phyloP scores from a whole-genome alignment of 768 basidiomycete species.

The Lactifluus subvellereus region DNA sequence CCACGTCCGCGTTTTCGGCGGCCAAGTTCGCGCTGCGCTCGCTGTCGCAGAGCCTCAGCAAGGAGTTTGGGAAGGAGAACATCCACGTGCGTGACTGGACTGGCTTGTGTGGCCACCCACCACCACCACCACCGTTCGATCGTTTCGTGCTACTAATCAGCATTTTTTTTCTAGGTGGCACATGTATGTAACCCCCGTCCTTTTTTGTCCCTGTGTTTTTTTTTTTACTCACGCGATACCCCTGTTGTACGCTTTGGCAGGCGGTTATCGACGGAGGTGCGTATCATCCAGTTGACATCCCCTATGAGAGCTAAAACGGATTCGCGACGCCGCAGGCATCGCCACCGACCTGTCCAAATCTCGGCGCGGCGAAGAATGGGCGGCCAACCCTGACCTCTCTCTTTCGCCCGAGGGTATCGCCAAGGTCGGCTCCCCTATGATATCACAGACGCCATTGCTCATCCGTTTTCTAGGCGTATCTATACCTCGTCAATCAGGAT shows the following conservation, averaged over 20 bases:
- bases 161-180: not conserved
- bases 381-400: constrained; percentile 40
- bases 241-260: constrained; percentile 30
- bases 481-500: constrained; percentile 62
- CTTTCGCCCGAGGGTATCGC: constrained; percentile 67
- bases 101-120: too few species aligned
- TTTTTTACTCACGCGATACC: not conserved
- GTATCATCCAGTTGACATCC: not conserved
- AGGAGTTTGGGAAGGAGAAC: constrained; percentile 41
- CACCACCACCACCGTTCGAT: too few species aligned
- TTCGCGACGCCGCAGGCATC: constrained; percentile 28
- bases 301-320: not conserved
- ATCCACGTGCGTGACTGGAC: constrained; percentile 37
- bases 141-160: too few species aligned
- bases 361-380: constrained; percentile 33
- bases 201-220: not conserved
- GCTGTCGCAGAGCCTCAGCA: constrained; percentile 40
- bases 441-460: not conserved
- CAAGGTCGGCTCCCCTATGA: constrained; percentile 35
- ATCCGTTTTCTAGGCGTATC: constrained; percentile 44
- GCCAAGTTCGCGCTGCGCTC: constrained; percentile 38
- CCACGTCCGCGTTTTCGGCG: constrained; percentile 37
- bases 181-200: not conserved
- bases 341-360: constrained; percentile 5
- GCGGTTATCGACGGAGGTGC: constrained; percentile 63